These are phyloP conservation scores for Aspergillus ustus DNA, from an alignment of 2,329 filamentous ascomycete species.

Conservation along the genomic window DNA sequence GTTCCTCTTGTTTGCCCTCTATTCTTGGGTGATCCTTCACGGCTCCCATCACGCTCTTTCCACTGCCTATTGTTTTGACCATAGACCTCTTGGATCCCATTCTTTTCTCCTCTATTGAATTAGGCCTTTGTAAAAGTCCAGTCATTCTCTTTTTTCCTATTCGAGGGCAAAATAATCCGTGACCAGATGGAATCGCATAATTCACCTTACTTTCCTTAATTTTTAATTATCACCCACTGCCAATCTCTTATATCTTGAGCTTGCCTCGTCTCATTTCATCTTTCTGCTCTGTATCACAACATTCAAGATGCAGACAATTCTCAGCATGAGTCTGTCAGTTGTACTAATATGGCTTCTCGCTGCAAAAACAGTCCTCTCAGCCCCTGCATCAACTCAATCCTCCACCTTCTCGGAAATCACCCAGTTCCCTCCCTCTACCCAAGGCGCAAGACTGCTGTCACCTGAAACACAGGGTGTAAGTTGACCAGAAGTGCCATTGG, in stretches of 20 bases:
- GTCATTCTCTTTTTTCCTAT: not conserved
- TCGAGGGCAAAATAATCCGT: not conserved
- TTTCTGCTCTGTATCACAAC: not conserved
- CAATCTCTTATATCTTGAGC: not conserved
- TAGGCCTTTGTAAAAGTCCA: not conserved
- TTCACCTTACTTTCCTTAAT: slow-evolving; percentile 1
- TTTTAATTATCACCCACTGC: not conserved
- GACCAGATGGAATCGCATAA: not conserved
- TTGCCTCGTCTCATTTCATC: not conserved
- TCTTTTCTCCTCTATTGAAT: not conserved
- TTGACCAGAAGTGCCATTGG: slow-evolving; percentile 1
- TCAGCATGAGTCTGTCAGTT: slow-evolving; percentile 30
- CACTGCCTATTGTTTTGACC: not conserved
- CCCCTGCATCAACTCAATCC: slow-evolving; percentile 29
- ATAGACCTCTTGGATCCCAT: not conserved
- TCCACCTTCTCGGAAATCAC: slow-evolving; percentile 31
- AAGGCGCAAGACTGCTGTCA: slow-evolving; percentile 31
- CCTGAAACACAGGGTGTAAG: slow-evolving; percentile 39
- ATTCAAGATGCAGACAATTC: slow-evolving; percentile 27
- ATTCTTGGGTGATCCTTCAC: slow-evolving; percentile 2
- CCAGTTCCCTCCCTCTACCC: slow-evolving; percentile 40
- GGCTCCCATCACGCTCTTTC: slow-evolving; percentile 14
- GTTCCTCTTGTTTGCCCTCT: not conserved
- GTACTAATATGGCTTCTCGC: slow-evolving; percentile 44
- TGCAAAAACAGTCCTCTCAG: slow-evolving; percentile 32